Base-by-base conservation (phyloP, 2,329 filamentous ascomycete genomes). In the Fusarium sp. region DNA sequence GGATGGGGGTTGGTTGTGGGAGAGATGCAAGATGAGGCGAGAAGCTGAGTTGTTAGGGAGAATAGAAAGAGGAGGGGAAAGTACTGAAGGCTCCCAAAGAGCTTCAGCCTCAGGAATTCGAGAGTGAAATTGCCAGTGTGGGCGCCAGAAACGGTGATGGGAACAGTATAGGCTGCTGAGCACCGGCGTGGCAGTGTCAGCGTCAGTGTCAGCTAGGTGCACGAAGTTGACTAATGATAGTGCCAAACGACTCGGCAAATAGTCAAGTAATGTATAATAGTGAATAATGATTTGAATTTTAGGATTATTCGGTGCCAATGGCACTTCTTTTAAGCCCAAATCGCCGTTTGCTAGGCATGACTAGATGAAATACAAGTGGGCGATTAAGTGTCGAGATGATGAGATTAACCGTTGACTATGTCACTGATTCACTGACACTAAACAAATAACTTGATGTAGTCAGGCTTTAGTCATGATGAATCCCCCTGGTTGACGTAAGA, bases 171-270 rank as follows among this genome's bases (percentile, higher is more conserved):
- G 40, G 48, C 49, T 59, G 48, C 45, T 50, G 39, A 10, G 48
- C 64, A 64, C 47, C 46, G 57, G 43, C 45, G 20, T 49, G 60
- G 35, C 54, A 30, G 54, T 46, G 58, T 37, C 24, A 35, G 32
- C 17, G 26, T 26, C 26, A 26, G 26, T 26, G 26, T 26, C 17
- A 35, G 33, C 35, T 22, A 33, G 44, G 52, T 63, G 52, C 48
- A 48, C 48, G 17, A 50, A 22, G 41, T 47, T 40, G 39, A 32
- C 33, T 52, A 13, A 13, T 10, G 11, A 20, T 15, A 24, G 35
- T 32, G 19, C 45, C 52, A 51, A 45, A n/a, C n/a, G 35, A 19
- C 35, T 37, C 5, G 17, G n/a, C 6, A 53, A 33, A 22, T 8
- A 6, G 0, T 6, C 13, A 15, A 24, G 9, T 5, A 17, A 17